Conservation (phyloP, 108 stramenopile genomes). For the Skeletonema tropicum region DNA sequence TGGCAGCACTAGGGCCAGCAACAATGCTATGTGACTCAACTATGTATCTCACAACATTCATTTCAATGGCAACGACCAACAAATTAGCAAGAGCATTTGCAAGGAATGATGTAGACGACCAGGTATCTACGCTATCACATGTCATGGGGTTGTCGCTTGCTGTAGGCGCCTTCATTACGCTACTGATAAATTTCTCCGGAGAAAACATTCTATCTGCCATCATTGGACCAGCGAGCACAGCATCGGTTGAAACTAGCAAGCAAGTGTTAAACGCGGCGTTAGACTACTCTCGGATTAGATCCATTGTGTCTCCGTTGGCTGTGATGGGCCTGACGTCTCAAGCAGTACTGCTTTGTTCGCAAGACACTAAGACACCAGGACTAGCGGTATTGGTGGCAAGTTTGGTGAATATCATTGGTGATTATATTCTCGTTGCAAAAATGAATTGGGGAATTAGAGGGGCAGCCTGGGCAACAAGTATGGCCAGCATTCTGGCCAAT, state of each 20-base stretch:
- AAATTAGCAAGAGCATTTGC: slow-evolving; percentile 78
- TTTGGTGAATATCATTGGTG: slow-evolving; percentile 77
- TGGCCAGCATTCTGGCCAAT: slow-evolving; percentile 57
- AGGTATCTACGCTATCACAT: slow-evolving; percentile 60
- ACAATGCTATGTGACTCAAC: slow-evolving; percentile 87
- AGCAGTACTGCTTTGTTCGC: slow-evolving; percentile 70
- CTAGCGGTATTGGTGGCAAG: slow-evolving; percentile 76
- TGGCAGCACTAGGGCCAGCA: slow-evolving; percentile 94
- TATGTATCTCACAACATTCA: slow-evolving; percentile 84
- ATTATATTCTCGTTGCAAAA: slow-evolving; percentile 61
- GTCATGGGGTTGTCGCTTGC: slow-evolving; percentile 67
- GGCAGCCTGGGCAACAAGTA: slow-evolving; percentile 75
- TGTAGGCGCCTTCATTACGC: slow-evolving; percentile 57
- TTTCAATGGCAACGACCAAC: slow-evolving; percentile 95
- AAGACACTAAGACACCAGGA: slow-evolving; percentile 84
- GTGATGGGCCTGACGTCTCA: slow-evolving; percentile 81
- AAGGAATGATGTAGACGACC: slow-evolving; percentile 45
- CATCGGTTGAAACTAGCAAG: slow-evolving; percentile 11
- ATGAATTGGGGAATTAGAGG: slow-evolving; percentile 64
- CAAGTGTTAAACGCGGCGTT: slow-evolving; percentile 60
- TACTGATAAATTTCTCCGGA: slow-evolving; percentile 52
- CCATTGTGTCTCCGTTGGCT: slow-evolving; percentile 62
- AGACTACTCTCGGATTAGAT: slow-evolving; percentile 74
- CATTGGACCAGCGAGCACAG: slow-evolving; percentile 50
- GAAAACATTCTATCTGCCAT: slow-evolving; percentile 52